Percentiles rank a stretch among this genome's conserved stretches.
These are phyloP conservation scores for Hygrocybe coccinea DNA, from an alignment of 768 basidiomycete species.

Conservation along the genomic window DNA sequence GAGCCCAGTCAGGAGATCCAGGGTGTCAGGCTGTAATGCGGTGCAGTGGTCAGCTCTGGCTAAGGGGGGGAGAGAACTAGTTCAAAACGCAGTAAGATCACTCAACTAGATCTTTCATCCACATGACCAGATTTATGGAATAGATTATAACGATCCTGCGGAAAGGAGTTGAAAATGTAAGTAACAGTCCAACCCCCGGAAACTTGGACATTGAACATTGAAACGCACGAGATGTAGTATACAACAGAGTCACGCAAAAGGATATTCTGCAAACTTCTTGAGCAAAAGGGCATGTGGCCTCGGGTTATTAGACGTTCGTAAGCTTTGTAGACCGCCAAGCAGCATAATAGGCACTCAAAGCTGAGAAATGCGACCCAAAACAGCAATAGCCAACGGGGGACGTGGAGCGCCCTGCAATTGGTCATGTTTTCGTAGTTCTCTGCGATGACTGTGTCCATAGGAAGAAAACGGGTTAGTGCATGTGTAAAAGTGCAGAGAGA, in stretches of 20 bases:
- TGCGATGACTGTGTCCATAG: not conserved
- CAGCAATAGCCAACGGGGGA: conserved; percentile 10
- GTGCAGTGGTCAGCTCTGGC: not conserved
- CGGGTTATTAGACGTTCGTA: conserved; percentile 2
- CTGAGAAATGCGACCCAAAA: conserved; percentile 5
- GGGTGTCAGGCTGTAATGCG: conserved; percentile 5
- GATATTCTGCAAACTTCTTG: conserved; percentile 4
- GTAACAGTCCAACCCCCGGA: not conserved
- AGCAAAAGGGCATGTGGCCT: not conserved
- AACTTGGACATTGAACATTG: not conserved
- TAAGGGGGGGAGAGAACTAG: not conserved
- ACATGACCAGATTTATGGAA: conserved; percentile 2
- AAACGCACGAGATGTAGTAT: conserved; percentile 9
- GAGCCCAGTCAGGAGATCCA: conserved; percentile 14
- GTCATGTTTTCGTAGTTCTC: conserved; percentile 4
- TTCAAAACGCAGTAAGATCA: not conserved
- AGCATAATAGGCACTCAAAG: conserved; percentile 11
- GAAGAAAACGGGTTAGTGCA: not conserved
- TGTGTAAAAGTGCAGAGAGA: not conserved
- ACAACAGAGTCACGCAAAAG: conserved; percentile 10
- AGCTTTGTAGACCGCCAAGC: conserved; percentile 8
- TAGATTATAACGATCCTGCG: not conserved
- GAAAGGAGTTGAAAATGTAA: not conserved
- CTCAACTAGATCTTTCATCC: conserved; percentile 8
- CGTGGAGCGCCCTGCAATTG: conserved; percentile 1